Evolutionary conservation across 768 basidiomycete genomes (phyloP).

Genomic region (Russula earlei): DNA sequence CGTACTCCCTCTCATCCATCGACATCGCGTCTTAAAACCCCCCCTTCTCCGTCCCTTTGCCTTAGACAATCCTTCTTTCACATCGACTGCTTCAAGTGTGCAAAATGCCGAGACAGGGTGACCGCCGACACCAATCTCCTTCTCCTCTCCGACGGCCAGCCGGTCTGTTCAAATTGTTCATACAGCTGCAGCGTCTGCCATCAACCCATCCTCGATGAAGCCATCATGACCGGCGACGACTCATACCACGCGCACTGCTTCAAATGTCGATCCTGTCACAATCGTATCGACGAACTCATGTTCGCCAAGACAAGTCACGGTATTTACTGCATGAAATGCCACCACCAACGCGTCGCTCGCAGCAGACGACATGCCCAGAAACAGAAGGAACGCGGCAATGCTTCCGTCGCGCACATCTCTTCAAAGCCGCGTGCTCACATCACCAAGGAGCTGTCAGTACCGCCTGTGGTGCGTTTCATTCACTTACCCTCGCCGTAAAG

Average conservation of each 20-base stretch:
- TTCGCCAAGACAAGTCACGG: constrained; percentile 98
- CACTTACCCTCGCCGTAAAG: neutral
- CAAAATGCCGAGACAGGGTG: constrained; percentile 87
- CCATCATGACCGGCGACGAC: constrained; percentile 99
- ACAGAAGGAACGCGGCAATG: constrained; percentile 47
- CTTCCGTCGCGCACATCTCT: constrained; percentile 37
- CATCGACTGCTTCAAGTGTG: constrained; percentile 92
- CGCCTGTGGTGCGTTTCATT: constrained; percentile 25
- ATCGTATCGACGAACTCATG: constrained; percentile 93
- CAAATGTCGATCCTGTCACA: constrained; percentile 91
- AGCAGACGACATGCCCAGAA: constrained; percentile 88
- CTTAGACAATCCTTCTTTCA: constrained; percentile 88
- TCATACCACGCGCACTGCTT: constrained; percentile 98
- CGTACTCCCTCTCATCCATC: neutral
- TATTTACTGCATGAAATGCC: constrained; percentile 98
- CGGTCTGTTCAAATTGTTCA: constrained; percentile 88
- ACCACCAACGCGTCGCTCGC: constrained; percentile 93
- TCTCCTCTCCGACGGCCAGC: constrained; percentile 93
- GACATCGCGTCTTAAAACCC: neutral
- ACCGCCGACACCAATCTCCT: constrained; percentile 97
- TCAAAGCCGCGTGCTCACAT: constrained; percentile 25
- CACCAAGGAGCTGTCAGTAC: constrained; percentile 26
- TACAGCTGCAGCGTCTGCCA: constrained; percentile 95
- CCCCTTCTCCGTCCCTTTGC: no score
- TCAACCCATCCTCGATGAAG: constrained; percentile 92